Percentiles rank a stretch among this genome's conserved stretches.
Evolutionary conservation across 164 flowering plant genomes (phyloP).

Genomic region (Litsea cubeba): DNA sequence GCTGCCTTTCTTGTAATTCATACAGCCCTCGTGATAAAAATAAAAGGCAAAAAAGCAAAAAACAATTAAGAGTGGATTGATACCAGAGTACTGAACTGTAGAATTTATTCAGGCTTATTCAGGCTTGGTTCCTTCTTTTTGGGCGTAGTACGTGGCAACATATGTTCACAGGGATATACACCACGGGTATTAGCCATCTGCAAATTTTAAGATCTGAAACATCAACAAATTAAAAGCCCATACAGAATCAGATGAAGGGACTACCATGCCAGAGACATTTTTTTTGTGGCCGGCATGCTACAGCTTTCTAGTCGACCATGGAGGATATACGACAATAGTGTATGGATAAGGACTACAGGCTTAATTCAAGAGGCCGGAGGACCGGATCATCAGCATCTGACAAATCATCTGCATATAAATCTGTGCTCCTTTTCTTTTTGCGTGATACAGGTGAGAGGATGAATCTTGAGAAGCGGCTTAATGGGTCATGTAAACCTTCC

Average conservation of each 20-base stretch:
- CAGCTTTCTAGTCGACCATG: background rate
- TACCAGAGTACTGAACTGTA: background rate
- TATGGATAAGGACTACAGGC: conserved; percentile 8
- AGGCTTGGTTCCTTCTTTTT: background rate
- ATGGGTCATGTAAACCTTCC: conserved; percentile 90
- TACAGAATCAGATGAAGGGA: background rate
- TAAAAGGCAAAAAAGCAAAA: no score
- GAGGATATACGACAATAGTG: background rate
- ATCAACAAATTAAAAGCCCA: background rate
- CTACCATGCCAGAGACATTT: background rate
- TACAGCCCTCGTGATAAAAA: background rate
- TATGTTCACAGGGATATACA: background rate
- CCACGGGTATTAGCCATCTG: background rate
- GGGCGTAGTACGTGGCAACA: background rate
- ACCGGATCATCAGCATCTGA: conserved; percentile 31
- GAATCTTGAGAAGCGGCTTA: conserved; percentile 61
- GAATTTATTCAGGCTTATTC: no score
- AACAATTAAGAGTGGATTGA: background rate
- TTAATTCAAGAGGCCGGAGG: conserved; percentile 41
- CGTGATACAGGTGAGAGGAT: conserved; percentile 37
- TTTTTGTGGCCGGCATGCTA: background rate
- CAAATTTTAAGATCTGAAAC: background rate
- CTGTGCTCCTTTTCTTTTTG: conserved; percentile 27
- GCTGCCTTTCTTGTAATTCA: background rate
- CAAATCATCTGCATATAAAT: no score